Evolutionary conservation across 345 rosid genomes (phyloP).

Genomic region (Lumnitzera littorea): DNA sequence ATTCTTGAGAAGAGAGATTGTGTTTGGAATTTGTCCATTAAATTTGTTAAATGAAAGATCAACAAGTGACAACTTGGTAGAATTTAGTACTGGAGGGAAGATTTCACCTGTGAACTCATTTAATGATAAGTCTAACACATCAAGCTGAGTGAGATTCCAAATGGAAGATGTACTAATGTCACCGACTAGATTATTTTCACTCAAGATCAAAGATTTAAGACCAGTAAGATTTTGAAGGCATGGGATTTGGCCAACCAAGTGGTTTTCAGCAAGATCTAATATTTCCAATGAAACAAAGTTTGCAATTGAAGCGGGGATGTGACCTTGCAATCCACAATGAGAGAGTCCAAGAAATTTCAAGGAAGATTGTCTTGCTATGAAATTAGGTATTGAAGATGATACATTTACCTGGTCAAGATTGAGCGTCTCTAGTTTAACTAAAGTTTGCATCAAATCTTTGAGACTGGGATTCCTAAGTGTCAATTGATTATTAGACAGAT

Average conservation of each 20-base stretch:
- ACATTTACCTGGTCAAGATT: too few relatives aligned
- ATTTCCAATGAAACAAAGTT: neutral
- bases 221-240: too few relatives aligned
- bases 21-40: slow-evolving; percentile 4
- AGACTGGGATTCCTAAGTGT: too few relatives aligned
- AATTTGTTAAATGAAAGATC: slow-evolving; percentile 6
- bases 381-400: too few relatives aligned
- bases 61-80: neutral
- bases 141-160: neutral
- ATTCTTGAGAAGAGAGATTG: neutral
- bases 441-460: too few relatives aligned
- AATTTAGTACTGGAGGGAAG: neutral
- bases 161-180: neutral
- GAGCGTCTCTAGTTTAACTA: too few relatives aligned
- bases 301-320: slow-evolving; percentile 3
- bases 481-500: too few relatives aligned
- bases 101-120: neutral
- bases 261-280: neutral
- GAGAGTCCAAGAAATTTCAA: too few relatives aligned
- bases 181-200: too few relatives aligned
- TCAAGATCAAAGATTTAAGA: too few relatives aligned
- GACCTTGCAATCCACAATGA: neutral
- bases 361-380: too few relatives aligned
- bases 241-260: neutral
- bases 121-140: neutral